Base-by-base conservation (phyloP, 2,329 filamentous ascomycete species). In the Neofusicoccum kwambonambiense region DNA sequence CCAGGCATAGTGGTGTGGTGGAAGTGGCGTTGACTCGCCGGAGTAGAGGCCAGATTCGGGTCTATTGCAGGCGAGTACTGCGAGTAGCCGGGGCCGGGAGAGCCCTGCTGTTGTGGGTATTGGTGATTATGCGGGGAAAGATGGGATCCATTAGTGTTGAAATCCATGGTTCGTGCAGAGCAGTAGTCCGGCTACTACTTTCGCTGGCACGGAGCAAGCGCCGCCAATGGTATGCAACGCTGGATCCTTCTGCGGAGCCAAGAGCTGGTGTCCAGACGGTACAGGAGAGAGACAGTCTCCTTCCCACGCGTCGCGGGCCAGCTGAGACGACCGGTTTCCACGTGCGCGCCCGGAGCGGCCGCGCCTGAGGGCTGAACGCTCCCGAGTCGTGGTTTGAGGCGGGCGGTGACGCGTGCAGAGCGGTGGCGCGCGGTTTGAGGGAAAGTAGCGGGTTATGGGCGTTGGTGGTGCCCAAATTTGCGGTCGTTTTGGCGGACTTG, bases 61-160 rank as follows among this genome's bases (percentile, higher is more conserved):
- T 60, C 56, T 60, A 60, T 60, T 19, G 47, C 50, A 42, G 45
- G 39, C 37, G 61, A 51, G 31, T 63, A 63, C 19, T 57, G 62
- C n/a, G 41, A 44, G 68, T 71, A 76, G 64, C 67, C 70, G 54
- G 73, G 67, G 64, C 69, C 71, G 66, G 67, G 68, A 71, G 68
- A 72, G 67, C 65, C 69, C 58, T 68, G 70, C 58, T 70, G 56
- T 66, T 75, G 56, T 5, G 56, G 74, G 50, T 77, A 72, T 70
- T 75, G 76, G 68, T 76, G 74, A 49, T 64, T 62, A 68, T 71
- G 71, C 67, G 69, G 66, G 62, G 73, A 68, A 27, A 75, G 70
- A 67, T 75, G 72, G 41, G 58, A 41, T 35, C 58, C 58, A 17
- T 41, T 51, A 41, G 58, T 45, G 58, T 44, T 62, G 47, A 62